phyloP scores from a whole-genome alignment of 2,329 filamentous ascomycete species.

The Ilyonectria robusta region DNA sequence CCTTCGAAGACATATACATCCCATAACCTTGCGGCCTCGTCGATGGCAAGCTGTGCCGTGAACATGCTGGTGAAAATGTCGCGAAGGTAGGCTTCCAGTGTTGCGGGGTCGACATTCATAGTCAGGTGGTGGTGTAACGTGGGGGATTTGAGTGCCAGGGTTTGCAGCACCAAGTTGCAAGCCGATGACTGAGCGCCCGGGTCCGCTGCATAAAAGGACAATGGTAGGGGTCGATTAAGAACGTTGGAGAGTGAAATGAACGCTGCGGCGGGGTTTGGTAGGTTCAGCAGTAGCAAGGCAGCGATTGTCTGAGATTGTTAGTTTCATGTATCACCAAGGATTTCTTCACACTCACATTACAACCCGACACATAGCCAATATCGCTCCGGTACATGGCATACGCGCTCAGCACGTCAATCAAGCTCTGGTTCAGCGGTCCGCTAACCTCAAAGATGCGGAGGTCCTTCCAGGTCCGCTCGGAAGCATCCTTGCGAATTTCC shows the following conservation, averaged over 20 bases:
- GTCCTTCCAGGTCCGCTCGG: constrained; percentile 76
- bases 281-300: constrained; percentile 80
- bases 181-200: constrained; percentile 76
- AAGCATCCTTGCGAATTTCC: constrained; percentile 75
- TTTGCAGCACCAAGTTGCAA: constrained; percentile 78
- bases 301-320: constrained; percentile 72
- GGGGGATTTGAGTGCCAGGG: constrained; percentile 74
- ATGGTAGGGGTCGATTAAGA: constrained; percentile 80
- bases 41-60: constrained; percentile 73
- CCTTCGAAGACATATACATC: constrained; percentile 89
- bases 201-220: constrained; percentile 83
- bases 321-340: constrained; percentile 18
- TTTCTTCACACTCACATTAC: constrained; percentile 71
- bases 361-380: constrained; percentile 82
- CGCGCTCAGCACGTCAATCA: constrained; percentile 82
- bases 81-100: constrained; percentile 69
- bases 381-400: constrained; percentile 88
- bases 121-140: constrained; percentile 76
- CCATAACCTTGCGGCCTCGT: constrained; percentile 81
- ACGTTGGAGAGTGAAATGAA: constrained; percentile 84
- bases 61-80: constrained; percentile 76
- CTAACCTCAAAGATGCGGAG: constrained; percentile 79
- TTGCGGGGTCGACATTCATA: constrained; percentile 59
- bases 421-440: constrained; percentile 75
- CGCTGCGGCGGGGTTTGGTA: constrained; percentile 72